phyloP scores from a whole-genome alignment of 768 basidiomycete genomes.

The Mycena amicta region DNA sequence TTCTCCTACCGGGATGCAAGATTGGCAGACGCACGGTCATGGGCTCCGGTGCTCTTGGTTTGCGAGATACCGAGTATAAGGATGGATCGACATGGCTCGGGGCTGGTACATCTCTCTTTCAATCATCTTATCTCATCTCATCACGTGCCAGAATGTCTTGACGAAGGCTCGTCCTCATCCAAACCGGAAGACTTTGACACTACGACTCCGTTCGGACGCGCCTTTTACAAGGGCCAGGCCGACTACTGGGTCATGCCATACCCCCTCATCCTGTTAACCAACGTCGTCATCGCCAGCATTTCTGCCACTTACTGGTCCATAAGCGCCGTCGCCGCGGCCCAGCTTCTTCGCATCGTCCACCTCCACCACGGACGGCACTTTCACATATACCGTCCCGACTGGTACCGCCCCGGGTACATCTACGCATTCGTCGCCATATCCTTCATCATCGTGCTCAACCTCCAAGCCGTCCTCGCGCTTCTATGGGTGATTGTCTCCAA shows the following conservation, averaged over 20 bases:
- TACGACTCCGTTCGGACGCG: slow-evolving; percentile 44
- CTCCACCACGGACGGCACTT: slow-evolving; percentile 30
- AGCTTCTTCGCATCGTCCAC: slow-evolving; percentile 38
- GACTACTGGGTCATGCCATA: slow-evolving; percentile 46
- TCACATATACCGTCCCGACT: slow-evolving; percentile 36
- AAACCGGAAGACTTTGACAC: slow-evolving; percentile 32
- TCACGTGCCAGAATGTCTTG: slow-evolving; percentile 13
- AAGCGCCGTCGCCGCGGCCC: slow-evolving; percentile 40
- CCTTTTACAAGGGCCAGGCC: slow-evolving; percentile 44
- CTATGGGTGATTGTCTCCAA: slow-evolving; percentile 46
- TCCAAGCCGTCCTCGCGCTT: slow-evolving; percentile 40
- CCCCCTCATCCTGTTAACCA: slow-evolving; percentile 36
- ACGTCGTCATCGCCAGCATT: slow-evolving; percentile 38
- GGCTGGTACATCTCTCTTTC: slow-evolving; percentile 33
- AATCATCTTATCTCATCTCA: background rate
- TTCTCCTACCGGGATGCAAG: slow-evolving; percentile 45
- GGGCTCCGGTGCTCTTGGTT: slow-evolving; percentile 51
- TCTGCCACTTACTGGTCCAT: slow-evolving; percentile 47
- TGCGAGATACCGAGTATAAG: slow-evolving; percentile 41
- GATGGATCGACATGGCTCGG: slow-evolving; percentile 53
- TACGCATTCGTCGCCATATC: slow-evolving; percentile 42
- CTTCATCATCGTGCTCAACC: slow-evolving; percentile 40
- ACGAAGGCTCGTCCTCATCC: slow-evolving; percentile 20
- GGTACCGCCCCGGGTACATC: slow-evolving; percentile 43
- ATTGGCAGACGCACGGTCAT: slow-evolving; percentile 45